phyloP scores from a whole-genome alignment of 225 moss, liverwort and hornwort genomes.

The Polytrichum commune region DNA sequence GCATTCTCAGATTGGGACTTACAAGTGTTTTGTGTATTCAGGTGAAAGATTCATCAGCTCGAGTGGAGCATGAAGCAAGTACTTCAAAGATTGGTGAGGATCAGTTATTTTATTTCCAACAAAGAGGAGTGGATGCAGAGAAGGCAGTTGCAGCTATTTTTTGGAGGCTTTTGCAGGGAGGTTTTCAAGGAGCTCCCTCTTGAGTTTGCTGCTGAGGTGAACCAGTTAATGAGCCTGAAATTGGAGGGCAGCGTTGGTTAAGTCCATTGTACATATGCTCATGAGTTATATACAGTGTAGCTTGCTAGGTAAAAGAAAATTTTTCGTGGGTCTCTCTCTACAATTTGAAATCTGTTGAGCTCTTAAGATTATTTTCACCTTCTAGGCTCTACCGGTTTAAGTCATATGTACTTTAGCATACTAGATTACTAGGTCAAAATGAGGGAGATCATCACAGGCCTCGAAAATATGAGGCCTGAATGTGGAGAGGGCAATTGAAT shows the following conservation, averaged over 20 bases:
- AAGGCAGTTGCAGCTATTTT: conserved; percentile 91
- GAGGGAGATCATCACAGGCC: conserved; percentile 2
- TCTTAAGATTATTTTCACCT: background rate
- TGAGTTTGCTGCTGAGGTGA: conserved; percentile 96
- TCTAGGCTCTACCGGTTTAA: background rate
- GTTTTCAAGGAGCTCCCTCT: conserved; percentile 96
- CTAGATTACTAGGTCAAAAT: background rate
- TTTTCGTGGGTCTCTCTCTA: conserved; percentile 10
- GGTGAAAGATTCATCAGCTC: conserved; percentile 94
- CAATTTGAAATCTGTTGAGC: background rate
- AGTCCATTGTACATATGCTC: conserved; percentile 1
- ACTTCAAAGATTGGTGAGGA: conserved; percentile 98
- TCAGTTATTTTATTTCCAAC: conserved; percentile 93
- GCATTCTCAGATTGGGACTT: background rate
- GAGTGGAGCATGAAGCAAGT: conserved; percentile 97
- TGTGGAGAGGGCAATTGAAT: background rate
- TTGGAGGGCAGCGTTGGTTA: conserved; percentile 92
- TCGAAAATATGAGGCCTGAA: background rate
- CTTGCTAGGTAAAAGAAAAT: conserved; percentile 6
- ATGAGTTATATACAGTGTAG: conserved; percentile 30
- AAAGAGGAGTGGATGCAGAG: conserved; percentile 90
- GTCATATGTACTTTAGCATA: conserved; percentile 6
- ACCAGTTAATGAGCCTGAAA: conserved; percentile 98
- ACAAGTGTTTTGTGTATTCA: conserved; percentile 2
- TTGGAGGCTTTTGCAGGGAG: conserved; percentile 94